These are phyloP conservation scores for Platismatia glauca DNA, from an alignment of 495 filamentous ascomycete species.

Conservation along the genomic window DNA sequence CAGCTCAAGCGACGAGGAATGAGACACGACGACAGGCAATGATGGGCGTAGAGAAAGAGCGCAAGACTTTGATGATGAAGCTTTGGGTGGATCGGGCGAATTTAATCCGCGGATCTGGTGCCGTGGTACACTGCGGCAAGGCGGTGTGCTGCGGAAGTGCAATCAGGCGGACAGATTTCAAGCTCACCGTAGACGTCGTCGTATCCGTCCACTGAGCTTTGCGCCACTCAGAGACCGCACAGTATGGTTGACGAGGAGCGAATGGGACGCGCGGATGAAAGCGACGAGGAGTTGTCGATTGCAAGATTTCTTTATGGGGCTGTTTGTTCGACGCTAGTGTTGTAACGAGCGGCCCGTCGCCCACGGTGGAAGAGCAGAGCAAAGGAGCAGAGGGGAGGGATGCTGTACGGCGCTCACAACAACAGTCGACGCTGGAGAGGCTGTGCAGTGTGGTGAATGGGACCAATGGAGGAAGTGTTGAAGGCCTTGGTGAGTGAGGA, in stretches of 20 bases:
- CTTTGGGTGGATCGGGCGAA: not conserved
- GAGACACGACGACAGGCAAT: not conserved
- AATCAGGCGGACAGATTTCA: not conserved
- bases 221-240: not conserved
- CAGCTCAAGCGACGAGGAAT: not conserved
- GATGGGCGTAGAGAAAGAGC: not conserved
- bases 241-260: not conserved
- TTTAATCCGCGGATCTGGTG: not conserved
- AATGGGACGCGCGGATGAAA: constrained; percentile 6
- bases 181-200: not conserved
- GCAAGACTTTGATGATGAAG: not conserved
- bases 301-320: constrained; percentile 5
- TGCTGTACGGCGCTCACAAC: not conserved
- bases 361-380: not conserved
- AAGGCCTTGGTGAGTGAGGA: not conserved
- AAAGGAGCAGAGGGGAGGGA: not conserved
- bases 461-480: not conserved
- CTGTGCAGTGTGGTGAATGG: not conserved
- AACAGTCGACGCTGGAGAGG: not conserved
- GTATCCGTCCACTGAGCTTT: not conserved
- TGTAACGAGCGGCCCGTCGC: constrained; percentile 3
- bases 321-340: constrained; percentile 6
- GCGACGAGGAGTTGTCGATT: constrained; percentile 1
- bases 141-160: constrained; percentile 2
- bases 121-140: not conserved